Evolutionary conservation across 2,329 filamentous ascomycete genomes (phyloP).

Genomic region (Sordariomycetes sp.): DNA sequence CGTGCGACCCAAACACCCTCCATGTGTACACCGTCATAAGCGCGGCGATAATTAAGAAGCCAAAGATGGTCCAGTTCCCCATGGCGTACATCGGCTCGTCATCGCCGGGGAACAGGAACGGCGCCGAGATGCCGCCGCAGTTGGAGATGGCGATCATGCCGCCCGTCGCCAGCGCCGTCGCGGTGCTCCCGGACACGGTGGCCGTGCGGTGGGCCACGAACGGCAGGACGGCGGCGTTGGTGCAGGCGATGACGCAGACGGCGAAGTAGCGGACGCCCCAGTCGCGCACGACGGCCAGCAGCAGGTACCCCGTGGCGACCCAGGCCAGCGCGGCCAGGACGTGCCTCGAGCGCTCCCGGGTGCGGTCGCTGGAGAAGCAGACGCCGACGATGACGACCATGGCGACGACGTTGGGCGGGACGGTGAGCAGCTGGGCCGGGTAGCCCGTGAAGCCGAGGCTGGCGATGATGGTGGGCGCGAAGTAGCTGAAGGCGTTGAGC

Average conservation of each 20-base stretch:
- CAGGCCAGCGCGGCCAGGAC: constrained; percentile 16
- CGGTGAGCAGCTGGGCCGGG: constrained; percentile 22
- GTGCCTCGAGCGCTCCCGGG: constrained; percentile 19
- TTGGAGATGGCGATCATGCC: constrained; percentile 23
- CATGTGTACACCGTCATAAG: constrained; percentile 16
- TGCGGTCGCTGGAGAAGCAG: constrained; percentile 19
- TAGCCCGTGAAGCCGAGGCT: constrained; percentile 20
- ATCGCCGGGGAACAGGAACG: constrained; percentile 20
- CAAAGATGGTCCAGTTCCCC: constrained; percentile 23
- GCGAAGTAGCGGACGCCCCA: constrained; percentile 19
- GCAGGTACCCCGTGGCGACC: constrained; percentile 16
- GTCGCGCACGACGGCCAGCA: constrained; percentile 17
- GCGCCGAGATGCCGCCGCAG: constrained; percentile 20
- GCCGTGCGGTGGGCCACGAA: constrained; percentile 22
- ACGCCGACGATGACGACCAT: constrained; percentile 20
- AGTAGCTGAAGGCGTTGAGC: constrained; percentile 22
- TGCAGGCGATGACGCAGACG: constrained; percentile 20
- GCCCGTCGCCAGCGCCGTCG: constrained; percentile 19
- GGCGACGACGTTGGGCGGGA: constrained; percentile 24
- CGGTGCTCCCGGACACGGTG: constrained; percentile 19
- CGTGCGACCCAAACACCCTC: constrained; percentile 19
- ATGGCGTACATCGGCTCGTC: constrained; percentile 19
- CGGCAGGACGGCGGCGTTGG: constrained; percentile 19
- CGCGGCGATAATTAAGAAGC: constrained; percentile 15
- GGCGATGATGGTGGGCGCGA: constrained; percentile 22